Base-by-base conservation (phyloP, 768 basidiomycete species). In the Collybia sp. region DNA sequence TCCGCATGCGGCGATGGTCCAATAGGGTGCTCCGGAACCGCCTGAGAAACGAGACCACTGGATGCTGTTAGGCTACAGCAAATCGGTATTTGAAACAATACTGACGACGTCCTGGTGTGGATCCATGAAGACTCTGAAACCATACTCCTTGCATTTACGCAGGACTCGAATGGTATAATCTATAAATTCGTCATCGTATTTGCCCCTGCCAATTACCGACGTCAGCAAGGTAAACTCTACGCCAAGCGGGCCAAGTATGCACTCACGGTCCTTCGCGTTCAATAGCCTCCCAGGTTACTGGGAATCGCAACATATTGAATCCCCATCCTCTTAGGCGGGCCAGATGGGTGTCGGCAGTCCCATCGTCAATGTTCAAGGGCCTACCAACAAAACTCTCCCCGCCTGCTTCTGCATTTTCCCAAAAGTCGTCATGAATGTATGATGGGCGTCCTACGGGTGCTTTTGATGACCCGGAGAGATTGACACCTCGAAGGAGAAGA, bases 1-100 rank as follows among this genome's bases (percentile, higher is more conserved):
- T 10, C 94, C 95, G 58, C 92, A 95, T 0, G 93, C 94, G 5
- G 76, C 71, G 8, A 96, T 75, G 0, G 91, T 93, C 94, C 94
- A 97, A 58, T 82, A 93, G 0, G 94, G 94, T 0, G 94, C 94
- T 11, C 94, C 94, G 3, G 91, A 93, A 6, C 95, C 95, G 15
- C 93, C 92, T 13, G 88, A 86, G 70, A 92, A 95, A 37, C 95
- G 88, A 1, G 93, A 95, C 88, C 93, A 98, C 88, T 95, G 55
- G 3, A 15, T 3, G 4, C 3, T 25, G 25, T 25, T 25, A 25
- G 25, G 25, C 25, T 25, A 25, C 25, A 25, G 8, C 25, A 25
- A 25, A 3, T 25, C 8, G 25, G 25, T 25, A 4, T 25, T 25
- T 8, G 25, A 15, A 17, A 9, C 16, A 9, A 16, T 2, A 79